Conservation (phyloP, 2,329 filamentous ascomycete species). For the Alternaria rosae region DNA sequence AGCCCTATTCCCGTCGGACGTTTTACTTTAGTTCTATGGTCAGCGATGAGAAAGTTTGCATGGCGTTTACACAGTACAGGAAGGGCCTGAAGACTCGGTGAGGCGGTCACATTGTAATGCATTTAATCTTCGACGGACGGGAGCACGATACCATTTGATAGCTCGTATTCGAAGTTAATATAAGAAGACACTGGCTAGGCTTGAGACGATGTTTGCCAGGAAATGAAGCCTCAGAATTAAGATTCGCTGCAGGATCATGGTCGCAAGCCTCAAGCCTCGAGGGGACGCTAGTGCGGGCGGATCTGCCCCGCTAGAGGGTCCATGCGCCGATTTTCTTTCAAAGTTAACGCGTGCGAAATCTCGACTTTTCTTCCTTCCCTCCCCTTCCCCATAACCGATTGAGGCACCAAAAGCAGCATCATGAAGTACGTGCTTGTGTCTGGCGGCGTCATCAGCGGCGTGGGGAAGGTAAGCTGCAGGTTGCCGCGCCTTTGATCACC, state of each 20-base stretch:
- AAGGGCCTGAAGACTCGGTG: constrained; percentile 4
- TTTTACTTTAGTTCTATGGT: constrained; percentile 22
- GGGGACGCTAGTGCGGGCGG: constrained; percentile 6
- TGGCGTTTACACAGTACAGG: constrained; percentile 9
- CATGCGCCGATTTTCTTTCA: constrained; percentile 41
- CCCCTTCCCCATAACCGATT: constrained; percentile 52
- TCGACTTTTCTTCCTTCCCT: constrained; percentile 47
- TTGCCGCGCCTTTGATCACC: constrained; percentile 17
- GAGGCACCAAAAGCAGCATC: constrained; percentile 54
- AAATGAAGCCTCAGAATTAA: constrained; percentile 27
- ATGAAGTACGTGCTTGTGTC: constrained; percentile 87
- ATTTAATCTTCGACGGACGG: constrained; percentile 36
- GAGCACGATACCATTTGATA: constrained; percentile 50
- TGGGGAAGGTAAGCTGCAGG: constrained; percentile 56
- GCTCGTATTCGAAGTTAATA: constrained; percentile 32
- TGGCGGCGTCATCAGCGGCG: constrained; percentile 63
- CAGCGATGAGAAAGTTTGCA: constrained; percentile 11
- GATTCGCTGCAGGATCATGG: constrained; percentile 25
- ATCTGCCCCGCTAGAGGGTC: constrained; percentile 22
- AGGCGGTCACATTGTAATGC: constrained; percentile 36
- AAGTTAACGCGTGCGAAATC: constrained; percentile 27
- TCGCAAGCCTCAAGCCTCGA: constrained; percentile 19
- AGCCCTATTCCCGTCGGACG: constrained; percentile 23
- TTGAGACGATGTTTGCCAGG: not conserved
- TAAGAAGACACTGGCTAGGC: not conserved